phyloP scores from a whole-genome alignment of 176 grass and related monocot species.

The Carex pumila region DNA sequence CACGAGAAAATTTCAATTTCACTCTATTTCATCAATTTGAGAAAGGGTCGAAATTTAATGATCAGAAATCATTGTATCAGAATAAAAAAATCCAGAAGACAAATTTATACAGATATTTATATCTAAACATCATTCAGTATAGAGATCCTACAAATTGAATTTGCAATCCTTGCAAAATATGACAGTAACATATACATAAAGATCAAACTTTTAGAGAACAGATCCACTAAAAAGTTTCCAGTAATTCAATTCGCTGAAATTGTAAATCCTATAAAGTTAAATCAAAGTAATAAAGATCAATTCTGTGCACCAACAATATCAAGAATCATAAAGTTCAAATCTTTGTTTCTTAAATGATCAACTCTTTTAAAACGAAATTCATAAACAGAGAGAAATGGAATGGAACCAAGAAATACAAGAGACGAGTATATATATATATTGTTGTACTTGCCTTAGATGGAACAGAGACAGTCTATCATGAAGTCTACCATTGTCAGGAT shows the following conservation, averaged over 20 bases:
- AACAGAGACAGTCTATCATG: constrained; percentile 37
- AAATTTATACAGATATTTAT: no score
- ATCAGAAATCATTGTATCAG: constrained; percentile 17
- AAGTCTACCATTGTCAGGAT: constrained; percentile 41
- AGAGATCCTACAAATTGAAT: background rate
- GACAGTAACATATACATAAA: background rate
- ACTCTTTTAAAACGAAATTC: no score
- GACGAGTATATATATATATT: background rate
- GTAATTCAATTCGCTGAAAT: background rate
- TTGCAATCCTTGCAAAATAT: constrained; percentile 12
- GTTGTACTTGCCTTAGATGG: constrained; percentile 42
- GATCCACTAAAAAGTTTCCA: background rate
- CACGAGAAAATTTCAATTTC: background rate
- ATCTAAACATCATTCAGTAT: background rate
- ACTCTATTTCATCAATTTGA: background rate
- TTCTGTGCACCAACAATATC: background rate
- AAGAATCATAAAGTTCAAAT: background rate
- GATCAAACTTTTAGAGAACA: background rate
- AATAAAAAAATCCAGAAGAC: background rate
- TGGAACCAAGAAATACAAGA: background rate
- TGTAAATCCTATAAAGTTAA: background rate
- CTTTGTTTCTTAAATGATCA: background rate
- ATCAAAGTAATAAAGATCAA: background rate
- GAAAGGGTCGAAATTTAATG: background rate
- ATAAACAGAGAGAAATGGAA: background rate